Evolutionary conservation across 306 rosid genomes (phyloP), one percentile per base, ranked within the genome.

Genomic region (Psophocarpus tetragonolobus): DNA sequence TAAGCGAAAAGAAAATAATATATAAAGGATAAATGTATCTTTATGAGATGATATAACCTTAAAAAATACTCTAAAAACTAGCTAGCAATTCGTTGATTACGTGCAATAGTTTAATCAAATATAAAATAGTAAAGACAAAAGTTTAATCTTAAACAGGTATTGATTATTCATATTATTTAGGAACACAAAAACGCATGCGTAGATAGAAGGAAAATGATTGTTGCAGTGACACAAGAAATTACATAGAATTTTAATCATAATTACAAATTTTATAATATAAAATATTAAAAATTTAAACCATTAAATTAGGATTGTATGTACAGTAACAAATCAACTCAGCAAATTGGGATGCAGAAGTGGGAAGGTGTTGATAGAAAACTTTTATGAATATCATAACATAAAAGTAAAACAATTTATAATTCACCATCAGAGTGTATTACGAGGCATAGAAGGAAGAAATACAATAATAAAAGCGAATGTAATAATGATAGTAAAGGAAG

Each of bases 401-500:
- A 24, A 53, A 35, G 29, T 9, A 13, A 35, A 47, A 27, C 8
- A 29, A 15, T 70, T 62, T 80, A 65, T 65, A 74, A 32, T 81
- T 36, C 84, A 81, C 77, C 84, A 67, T 44, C 80, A 67, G 5
- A 41, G 58, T 23, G 32, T 26, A 51, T 17, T 30, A 60, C 32
- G 3, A 33, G 5, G n/a, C n/a, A n/a, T n/a, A n/a, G n/a, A n/a
- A n/a, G n/a, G n/a, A 13, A 21, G 2, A 20, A 20, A 65, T 53
- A 15, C 23, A 64, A 72, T 24, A 11, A 24, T 12, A 23, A 57
- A 54, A 57, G 30, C 21, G 27, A 53, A 30, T 15, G 44, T 0
- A n/a, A n/a, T n/a, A n/a, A 61, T 32, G 2, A 32, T 4, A n/a
- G 12, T 42, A 72, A 51, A 45, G 57, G 26, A 61, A 60, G 74